Evolutionary conservation across 1,284 basidiomycete species (phyloP).

Genomic region (Neolentinus lepideus): DNA sequence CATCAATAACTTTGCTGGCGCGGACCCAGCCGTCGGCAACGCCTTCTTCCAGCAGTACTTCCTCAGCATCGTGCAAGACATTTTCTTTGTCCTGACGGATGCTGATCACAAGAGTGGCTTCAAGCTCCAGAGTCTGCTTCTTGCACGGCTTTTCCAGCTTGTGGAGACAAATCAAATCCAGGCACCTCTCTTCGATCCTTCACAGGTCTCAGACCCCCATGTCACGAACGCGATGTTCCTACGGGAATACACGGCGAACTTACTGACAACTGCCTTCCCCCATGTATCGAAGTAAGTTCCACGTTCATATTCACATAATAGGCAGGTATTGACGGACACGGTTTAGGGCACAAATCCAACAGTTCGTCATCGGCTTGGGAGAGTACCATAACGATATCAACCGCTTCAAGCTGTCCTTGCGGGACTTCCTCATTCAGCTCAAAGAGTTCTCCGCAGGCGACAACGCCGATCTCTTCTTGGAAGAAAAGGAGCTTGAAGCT

Average conservation of each 20-base stretch:
- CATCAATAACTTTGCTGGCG: conserved; percentile 90
- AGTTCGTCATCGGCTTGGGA: conserved; percentile 78
- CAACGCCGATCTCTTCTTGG: conserved; percentile 83
- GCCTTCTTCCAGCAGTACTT: conserved; percentile 90
- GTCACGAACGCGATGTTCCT: conserved; percentile 84
- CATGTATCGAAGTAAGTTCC: conserved; percentile 75
- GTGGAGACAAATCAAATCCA: conserved; percentile 82
- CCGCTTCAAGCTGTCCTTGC: conserved; percentile 91
- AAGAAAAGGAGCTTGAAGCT: conserved; percentile 91
- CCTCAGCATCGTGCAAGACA: conserved; percentile 90
- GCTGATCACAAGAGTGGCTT: conserved; percentile 98
- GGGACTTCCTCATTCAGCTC: conserved; percentile 87
- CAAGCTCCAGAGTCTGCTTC: conserved; percentile 85
- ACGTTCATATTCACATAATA: conserved; percentile 5
- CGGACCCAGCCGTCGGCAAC: conserved; percentile 69
- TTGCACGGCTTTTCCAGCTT: conserved; percentile 91
- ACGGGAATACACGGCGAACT: conserved; percentile 82
- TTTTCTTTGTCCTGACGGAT: conserved; percentile 96
- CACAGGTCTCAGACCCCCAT: conserved; percentile 65
- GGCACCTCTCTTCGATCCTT: conserved; percentile 82
- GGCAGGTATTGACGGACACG: conserved; percentile 8
- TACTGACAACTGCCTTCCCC: conserved; percentile 85
- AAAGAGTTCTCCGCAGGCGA: conserved; percentile 85
- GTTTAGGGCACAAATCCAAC: conserved; percentile 60
- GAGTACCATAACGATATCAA: conserved; percentile 87